Evolutionary conservation across 805 yeast species (phyloP).

Genomic region (Nakazawaea laoshanensis): DNA sequence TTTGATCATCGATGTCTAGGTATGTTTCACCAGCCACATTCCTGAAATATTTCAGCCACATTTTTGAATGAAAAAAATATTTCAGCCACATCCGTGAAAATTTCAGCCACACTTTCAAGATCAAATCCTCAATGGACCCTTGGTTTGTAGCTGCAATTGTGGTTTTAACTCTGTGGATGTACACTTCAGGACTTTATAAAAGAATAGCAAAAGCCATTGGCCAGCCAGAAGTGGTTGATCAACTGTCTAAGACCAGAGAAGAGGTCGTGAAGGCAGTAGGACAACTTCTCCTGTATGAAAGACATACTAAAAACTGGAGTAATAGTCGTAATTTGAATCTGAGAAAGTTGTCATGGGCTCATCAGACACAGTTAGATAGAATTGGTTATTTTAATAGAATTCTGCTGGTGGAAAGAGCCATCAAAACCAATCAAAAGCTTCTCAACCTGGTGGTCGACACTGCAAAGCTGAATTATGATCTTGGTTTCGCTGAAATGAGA

Average conservation of each 20-base stretch:
- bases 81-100: too few species aligned
- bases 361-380: conserved; percentile 43
- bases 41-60: too few species aligned
- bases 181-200: too few species aligned
- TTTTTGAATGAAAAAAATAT: too few species aligned
- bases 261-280: conserved; percentile 1
- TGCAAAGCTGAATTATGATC: conserved; percentile 14
- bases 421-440: conserved; percentile 38
- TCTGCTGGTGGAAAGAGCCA: conserved; percentile 35
- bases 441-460: conserved; percentile 34
- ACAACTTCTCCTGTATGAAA: conserved; percentile 3
- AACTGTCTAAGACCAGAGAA: conserved; percentile 11
- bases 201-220: too few species aligned
- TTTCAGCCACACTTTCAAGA: too few species aligned
- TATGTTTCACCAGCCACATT: too few species aligned
- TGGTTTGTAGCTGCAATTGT: too few species aligned
- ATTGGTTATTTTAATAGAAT: conserved; percentile 50
- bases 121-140: too few species aligned
- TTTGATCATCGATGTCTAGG: too few species aligned
- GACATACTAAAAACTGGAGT: conserved; percentile 31
- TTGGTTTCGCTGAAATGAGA: not conserved
- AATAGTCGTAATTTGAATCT: conserved; percentile 27
- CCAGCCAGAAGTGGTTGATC: too few species aligned
- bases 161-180: too few species aligned
- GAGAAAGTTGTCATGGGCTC: conserved; percentile 33